Evolutionary conservation across 306 rosid species (phyloP), one percentile per base, ranked within the genome.

Genomic region (Dalbergia oliveri): DNA sequence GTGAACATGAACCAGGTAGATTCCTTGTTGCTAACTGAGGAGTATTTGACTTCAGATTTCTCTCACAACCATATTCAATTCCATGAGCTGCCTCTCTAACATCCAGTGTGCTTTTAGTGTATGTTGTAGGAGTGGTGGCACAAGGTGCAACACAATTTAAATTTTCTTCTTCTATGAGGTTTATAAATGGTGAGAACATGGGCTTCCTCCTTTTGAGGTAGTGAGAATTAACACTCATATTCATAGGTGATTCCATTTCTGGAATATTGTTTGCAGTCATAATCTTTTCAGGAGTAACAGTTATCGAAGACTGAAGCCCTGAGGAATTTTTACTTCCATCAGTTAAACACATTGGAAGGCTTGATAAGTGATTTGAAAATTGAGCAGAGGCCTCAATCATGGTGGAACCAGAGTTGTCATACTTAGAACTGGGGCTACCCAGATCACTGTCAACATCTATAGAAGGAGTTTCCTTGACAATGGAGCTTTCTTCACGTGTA

Each of bases 171-270:
- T 82, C 84, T 34, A 51, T 11, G 67, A 85, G 91, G 84, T 83
- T 82, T 47, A 66, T 72, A 74, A 78, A 76, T 1, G 87, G 79
- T 75, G 85, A 37, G 79, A 60, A 76, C 58, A 77, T 59, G 71
- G 88, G 50, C 86, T 85, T 91, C 85, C 97, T 93, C 71, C 90
- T 88, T 87, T 93, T 94, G 44, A 81, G 94, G 66, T 81, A 70
- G 80, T 89, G 90, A 81, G 99, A 94, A 87, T 93, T 92, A 63
- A 92, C 97, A 86, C 98, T 94, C 86, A 72, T 69, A 90, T 83
- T 84, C 83, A 86, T 66, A 79, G 84, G 81, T 8, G 91, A 90
- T 35, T 92, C 98, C 72, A 57, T 83, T 85, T 94, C 92, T 19
- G 69, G 74, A 77, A 75, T 80, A 66, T 81, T 73, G 76, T 66